Evolutionary conservation across 768 basidiomycete species (phyloP), one percentile per base, ranked within the genome.

Genomic region (Naganishia vaughanmartiniae): DNA sequence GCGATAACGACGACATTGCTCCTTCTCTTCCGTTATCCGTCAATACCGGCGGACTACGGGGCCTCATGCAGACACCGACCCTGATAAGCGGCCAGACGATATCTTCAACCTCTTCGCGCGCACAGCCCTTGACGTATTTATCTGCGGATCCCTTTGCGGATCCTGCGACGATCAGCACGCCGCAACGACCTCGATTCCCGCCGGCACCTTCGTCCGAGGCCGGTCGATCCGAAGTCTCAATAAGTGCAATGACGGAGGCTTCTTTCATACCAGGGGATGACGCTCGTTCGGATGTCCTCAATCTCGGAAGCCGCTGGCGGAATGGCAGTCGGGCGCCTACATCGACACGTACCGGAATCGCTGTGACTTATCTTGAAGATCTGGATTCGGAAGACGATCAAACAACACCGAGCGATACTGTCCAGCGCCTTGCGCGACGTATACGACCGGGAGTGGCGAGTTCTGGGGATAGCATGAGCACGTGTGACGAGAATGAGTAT

Each of bases 211-310:
- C 19, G 31, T 53, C 48, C 6, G 48, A 51, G 11, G 46, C 65
- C 5, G 65, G 53, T 12, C 65, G 65, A 33, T 66, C 65, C 42
- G 60, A 63, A 19, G 21, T 31, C 21, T 53, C 65, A 28, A 28
- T 31, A 2, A 34, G 53, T 33, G 65, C 48, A 0, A 17, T 21
- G 17, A 66, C 65, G 48, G 65, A 66, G 11, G 65, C 65, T 11
- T 66, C 65, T 14, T 66, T 53, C 53, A 39, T 31, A 7, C 48
- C 65, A 2, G 65, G 65, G 21, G 65, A 66, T 17, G 65, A 66
- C 34, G 48, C 60, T 11, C 60, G 65, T 6, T 31, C 65, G 21
- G 60, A 63, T 17, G 60, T 63, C 0, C 33, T 66, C 3, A 51
- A 51, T 21, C 36, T 66, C 2, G 65, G 65, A 10, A n/a, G 30